Conservation (phyloP, 805 yeast genomes). For the Naumovozyma dairenensis region DNA sequence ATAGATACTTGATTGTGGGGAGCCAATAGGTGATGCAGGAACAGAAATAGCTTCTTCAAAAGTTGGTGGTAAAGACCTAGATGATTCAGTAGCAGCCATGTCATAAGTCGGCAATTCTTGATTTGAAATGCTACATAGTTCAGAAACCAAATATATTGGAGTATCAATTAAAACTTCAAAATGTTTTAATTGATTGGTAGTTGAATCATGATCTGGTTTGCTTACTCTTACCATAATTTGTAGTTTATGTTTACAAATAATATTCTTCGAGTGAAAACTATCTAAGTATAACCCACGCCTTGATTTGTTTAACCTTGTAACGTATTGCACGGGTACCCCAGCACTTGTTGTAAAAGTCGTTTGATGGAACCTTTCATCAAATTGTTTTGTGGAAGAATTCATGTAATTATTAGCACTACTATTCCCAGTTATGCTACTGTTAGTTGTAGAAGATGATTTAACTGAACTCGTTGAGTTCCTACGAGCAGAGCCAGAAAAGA, state of each 20-base stretch:
- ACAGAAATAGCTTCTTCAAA: conserved; percentile 54
- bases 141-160: conserved; percentile 49
- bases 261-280: conserved; percentile 46
- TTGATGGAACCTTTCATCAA: conserved; percentile 10
- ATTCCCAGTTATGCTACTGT: too few relatives aligned
- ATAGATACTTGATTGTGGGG: conserved; percentile 7
- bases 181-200: conserved; percentile 46
- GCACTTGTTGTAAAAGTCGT: conserved; percentile 14
- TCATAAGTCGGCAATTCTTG: conserved; percentile 33
- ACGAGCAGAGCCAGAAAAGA: not conserved
- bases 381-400: not conserved
- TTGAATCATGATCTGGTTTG: conserved; percentile 40
- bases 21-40: conserved; percentile 41
- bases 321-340: conserved; percentile 13
- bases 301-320: conserved; percentile 18
- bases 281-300: conserved; percentile 47
- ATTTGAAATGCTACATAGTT: conserved; percentile 31
- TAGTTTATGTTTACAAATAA: conserved; percentile 55
- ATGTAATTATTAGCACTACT: not conserved
- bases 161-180: conserved; percentile 76
- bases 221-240: conserved; percentile 64
- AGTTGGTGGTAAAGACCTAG: conserved; percentile 35
- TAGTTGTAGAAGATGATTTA: conserved; percentile 1
- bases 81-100: conserved; percentile 17
- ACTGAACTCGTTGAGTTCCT: not conserved